These are phyloP conservation scores for Pilasporangium apinafurcum DNA, from an alignment of 352 stramenopile species.

Conservation along the genomic window DNA sequence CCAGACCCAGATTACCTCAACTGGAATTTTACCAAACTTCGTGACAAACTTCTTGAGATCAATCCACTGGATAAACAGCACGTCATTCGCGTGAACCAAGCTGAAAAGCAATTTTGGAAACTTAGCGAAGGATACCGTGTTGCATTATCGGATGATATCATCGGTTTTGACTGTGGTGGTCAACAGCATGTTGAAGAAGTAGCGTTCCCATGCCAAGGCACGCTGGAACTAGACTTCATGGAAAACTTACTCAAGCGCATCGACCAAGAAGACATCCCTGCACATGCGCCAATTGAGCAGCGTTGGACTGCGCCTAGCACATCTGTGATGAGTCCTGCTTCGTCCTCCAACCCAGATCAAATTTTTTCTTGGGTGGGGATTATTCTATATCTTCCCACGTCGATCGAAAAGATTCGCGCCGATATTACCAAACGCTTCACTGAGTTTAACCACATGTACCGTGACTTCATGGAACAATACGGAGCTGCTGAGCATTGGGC, in stretches of 20 bases:
- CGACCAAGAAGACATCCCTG: constrained; percentile 89
- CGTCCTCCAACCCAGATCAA: constrained; percentile 51
- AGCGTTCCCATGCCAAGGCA: constrained; percentile 85
- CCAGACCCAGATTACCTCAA: constrained; percentile 57
- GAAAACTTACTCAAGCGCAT: constrained; percentile 90
- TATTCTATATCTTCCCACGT: constrained; percentile 94
- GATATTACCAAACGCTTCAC: constrained; percentile 91
- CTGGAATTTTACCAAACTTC: constrained; percentile 82
- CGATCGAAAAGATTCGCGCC: constrained; percentile 36
- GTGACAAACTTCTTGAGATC: constrained; percentile 75
- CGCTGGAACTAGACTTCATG: constrained; percentile 92
- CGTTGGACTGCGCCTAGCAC: constrained; percentile 92
- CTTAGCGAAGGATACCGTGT: constrained; percentile 89
- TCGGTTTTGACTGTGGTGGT: constrained; percentile 98
- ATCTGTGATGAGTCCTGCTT: constrained; percentile 91
- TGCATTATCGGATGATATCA: constrained; percentile 91
- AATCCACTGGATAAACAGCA: constrained; percentile 89
- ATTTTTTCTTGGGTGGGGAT: constrained; percentile 97
- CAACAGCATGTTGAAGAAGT: constrained; percentile 98
- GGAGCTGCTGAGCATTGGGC: constrained; percentile 94
- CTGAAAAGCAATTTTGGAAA: constrained; percentile 96
- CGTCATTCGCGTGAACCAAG: constrained; percentile 92
- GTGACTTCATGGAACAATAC: constrained; percentile 86
- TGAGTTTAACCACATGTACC: constrained; percentile 89
- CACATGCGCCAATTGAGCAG: constrained; percentile 97